Evolutionary conservation across 2,329 filamentous ascomycete genomes (phyloP), one percentile per base, ranked within the genome.

Genomic region (Monilinia fructigena): DNA sequence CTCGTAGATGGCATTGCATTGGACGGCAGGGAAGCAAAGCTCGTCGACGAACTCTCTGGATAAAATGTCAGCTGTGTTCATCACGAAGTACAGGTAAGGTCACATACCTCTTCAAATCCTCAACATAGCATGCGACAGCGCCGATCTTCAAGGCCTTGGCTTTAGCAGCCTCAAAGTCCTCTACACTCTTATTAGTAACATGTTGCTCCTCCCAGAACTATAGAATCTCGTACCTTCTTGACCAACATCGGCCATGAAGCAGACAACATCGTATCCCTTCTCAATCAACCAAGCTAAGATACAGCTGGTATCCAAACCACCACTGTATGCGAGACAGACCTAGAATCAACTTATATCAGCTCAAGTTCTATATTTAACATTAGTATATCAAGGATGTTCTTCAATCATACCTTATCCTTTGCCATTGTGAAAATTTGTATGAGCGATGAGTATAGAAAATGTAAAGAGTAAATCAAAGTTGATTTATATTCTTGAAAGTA

Each of bases 21-120:
- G 89, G 70, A 95, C 85, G 69, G 91, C 91, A 63, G 85, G 88
- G 85, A 89, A 93, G 71, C 74, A 75, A 55, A 95, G 83, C 81
- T 94, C 85, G 73, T 93, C 89, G 72, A 95, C 86, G 75, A 95
- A 93, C 79, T 92, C 89, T 72, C 83, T 82, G 20, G 4, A 53
- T 40, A 28, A 5, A 35, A 20, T 40, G 47, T 66, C 40, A 66
- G 23, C 26, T 55, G 16, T n/a, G 12, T 38, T 48, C 26, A n/a
- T 4, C 20, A 35, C 50, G 4, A 31, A 20, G 5, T 35, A 52
- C 20, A 4, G 38, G n/a, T 2, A 40, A 12, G 23, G 16, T 31
- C 52, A 23, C 55, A 35, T 45, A 65, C 63, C 52, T 60, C 74
- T 87, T 86, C 65, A 94, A 83, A 77, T 95, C 85, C 69, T 82